Conservation (phyloP, 208 protist species). For the Leishmania tropica region DNA sequence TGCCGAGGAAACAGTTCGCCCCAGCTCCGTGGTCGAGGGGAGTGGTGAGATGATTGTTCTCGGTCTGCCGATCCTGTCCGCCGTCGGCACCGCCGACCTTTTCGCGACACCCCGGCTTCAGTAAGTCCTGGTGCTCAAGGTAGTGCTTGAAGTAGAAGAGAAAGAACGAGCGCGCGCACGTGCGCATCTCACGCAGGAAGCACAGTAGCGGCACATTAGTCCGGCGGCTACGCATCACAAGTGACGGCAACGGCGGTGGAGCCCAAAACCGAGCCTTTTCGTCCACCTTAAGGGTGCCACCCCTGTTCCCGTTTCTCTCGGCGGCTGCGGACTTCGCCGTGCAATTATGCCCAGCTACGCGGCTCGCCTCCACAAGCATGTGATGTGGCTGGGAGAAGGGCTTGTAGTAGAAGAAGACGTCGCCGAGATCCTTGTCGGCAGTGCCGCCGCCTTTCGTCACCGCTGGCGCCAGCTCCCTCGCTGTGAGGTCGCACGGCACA, state of each 20-base stretch:
- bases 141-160: constrained; percentile 32
- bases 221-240: constrained; percentile 38
- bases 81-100: constrained; percentile 5
- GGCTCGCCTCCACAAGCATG: constrained; percentile 34
- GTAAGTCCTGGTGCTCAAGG: constrained; percentile 15
- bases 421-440: neutral
- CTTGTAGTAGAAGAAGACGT: constrained; percentile 22
- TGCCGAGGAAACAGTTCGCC: neutral
- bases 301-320: no score
- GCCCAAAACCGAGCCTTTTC: constrained; percentile 25
- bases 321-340: no score
- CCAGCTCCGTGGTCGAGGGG: neutral
- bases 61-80: neutral
- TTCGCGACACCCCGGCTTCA: constrained; percentile 2
- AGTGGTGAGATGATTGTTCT: neutral
- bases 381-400: constrained; percentile 33
- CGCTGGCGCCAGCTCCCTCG: neutral
- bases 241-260: constrained; percentile 24
- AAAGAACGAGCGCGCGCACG: constrained; percentile 30
- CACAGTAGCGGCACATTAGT: constrained; percentile 78
- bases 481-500: constrained; percentile 25
- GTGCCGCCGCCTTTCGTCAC: neutral
- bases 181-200: constrained; percentile 69
- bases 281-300: neutral
- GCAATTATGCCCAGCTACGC: constrained; percentile 11